A percentile compares a stretch with the other conserved stretches of the same genome.
Evolutionary conservation across 179 eudicot species (phyloP).

Genomic region (Camellia oleifera): DNA sequence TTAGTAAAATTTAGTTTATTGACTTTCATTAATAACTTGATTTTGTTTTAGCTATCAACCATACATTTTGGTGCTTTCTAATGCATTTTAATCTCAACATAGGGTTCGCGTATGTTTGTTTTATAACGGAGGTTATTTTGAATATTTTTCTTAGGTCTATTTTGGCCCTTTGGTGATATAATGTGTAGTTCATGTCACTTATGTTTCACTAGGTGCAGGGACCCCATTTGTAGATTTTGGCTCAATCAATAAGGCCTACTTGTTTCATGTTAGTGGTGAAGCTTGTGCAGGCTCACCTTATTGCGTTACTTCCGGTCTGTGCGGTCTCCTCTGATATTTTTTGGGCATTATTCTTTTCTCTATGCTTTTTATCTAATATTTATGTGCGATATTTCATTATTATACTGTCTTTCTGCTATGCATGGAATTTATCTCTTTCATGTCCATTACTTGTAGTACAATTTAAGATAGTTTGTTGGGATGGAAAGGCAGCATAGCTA

Average conservation of each 20-base stretch:
- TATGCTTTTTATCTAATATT: too few species aligned
- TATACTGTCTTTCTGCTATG: neutral
- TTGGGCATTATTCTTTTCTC: too few species aligned
- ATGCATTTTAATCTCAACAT: neutral
- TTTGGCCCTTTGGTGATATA: neutral
- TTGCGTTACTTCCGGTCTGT: too few species aligned
- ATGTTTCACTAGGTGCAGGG: too few species aligned
- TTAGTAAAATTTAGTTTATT: too few species aligned
- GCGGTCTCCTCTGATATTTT: too few species aligned
- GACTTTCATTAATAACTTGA: neutral
- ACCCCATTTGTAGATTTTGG: too few species aligned
- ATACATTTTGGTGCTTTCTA: neutral
- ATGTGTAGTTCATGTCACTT: neutral
- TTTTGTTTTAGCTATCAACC: neutral
- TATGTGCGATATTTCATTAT: neutral
- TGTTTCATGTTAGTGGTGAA: neutral
- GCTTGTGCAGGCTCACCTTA: neutral
- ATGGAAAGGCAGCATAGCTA: neutral
- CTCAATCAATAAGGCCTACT: neutral
- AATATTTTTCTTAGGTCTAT: constrained; percentile 1
- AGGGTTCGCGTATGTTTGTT: neutral
- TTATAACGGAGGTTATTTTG: neutral
- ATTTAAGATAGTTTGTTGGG: neutral
- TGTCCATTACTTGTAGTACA: neutral
- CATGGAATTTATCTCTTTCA: neutral